A percentile compares a stretch with the other conserved stretches of the same genome.
phyloP scores from a whole-genome alignment of 2,329 filamentous ascomycete species.

The Stachybotrys chartarum region DNA sequence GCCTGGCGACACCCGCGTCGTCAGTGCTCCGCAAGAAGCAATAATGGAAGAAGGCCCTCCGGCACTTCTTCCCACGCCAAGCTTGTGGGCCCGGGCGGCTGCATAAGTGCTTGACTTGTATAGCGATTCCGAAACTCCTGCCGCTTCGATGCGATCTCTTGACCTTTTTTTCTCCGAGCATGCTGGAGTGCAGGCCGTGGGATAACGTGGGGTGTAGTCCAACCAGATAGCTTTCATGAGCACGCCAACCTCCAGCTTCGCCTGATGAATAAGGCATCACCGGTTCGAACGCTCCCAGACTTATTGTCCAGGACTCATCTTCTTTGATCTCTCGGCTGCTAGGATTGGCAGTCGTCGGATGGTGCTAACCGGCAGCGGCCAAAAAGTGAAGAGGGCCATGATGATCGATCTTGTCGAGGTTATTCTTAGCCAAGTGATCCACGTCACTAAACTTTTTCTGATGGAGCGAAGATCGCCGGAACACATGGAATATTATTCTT shows the following conservation, averaged over 20 bases:
- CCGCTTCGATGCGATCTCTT: neutral
- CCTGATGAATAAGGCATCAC: neutral
- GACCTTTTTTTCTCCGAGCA: neutral
- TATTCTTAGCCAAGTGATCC: neutral
- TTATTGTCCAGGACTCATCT: no score
- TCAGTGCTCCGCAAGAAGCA: neutral
- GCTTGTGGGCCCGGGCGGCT: neutral
- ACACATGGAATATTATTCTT: neutral
- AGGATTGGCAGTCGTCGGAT: neutral
- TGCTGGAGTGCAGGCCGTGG: neutral
- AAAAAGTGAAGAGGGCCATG: neutral
- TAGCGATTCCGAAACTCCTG: neutral
- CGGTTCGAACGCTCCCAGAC: neutral
- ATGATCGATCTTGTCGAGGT: neutral
- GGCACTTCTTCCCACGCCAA: neutral
- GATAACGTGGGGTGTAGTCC: neutral
- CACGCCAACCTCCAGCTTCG: neutral
- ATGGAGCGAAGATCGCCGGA: neutral
- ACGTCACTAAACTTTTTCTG: neutral
- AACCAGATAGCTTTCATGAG: neutral
- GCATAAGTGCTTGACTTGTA: neutral
- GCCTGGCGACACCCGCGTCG: neutral
- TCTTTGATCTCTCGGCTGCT: no score
- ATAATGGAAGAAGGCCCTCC: neutral
- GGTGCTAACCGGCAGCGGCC: neutral